These are phyloP conservation scores for Santalum album DNA, from an alignment of 164 flowering plant species.

Conservation along the genomic window DNA sequence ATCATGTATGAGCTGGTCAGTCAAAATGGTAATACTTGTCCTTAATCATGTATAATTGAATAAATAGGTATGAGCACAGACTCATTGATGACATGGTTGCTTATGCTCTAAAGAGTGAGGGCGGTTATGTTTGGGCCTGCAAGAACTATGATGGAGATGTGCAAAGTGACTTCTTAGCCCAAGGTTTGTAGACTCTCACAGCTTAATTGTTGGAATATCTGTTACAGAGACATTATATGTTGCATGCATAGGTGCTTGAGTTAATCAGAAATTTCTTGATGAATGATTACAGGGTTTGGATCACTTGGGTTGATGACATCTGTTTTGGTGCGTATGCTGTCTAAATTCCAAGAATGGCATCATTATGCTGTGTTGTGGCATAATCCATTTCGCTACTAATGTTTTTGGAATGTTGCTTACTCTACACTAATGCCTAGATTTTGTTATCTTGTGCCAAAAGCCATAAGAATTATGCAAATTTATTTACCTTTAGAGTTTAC, in stretches of 20 bases:
- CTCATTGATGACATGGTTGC: slow-evolving; percentile 99
- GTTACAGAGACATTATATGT: no score
- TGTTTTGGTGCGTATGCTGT: slow-evolving; percentile 52
- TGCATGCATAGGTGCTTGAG: neutral
- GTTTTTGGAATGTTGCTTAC: no score
- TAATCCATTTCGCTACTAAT: no score
- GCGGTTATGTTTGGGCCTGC: slow-evolving; percentile 98
- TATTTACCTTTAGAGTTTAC: no score
- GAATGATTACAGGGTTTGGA: slow-evolving; percentile 66
- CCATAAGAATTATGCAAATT: no score
- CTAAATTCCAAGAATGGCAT: neutral
- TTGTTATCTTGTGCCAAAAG: no score
- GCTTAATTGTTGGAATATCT: neutral
- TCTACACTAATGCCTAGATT: no score
- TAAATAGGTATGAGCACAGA: slow-evolving; percentile 86
- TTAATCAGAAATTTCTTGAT: slow-evolving; percentile 4
- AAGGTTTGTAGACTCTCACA: slow-evolving; percentile 40
- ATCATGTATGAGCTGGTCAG: neutral
- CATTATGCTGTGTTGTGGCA: no score
- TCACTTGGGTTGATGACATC: slow-evolving; percentile 98
- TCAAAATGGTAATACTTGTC: neutral
- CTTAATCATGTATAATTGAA: slow-evolving; percentile 1
- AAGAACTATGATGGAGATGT: slow-evolving; percentile 98
- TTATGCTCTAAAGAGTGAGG: slow-evolving; percentile 91
- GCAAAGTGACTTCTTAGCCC: slow-evolving; percentile 97